These are phyloP conservation scores for Sechiopsis laciniata DNA, from an alignment of 306 rosid species.

Conservation along the genomic window DNA sequence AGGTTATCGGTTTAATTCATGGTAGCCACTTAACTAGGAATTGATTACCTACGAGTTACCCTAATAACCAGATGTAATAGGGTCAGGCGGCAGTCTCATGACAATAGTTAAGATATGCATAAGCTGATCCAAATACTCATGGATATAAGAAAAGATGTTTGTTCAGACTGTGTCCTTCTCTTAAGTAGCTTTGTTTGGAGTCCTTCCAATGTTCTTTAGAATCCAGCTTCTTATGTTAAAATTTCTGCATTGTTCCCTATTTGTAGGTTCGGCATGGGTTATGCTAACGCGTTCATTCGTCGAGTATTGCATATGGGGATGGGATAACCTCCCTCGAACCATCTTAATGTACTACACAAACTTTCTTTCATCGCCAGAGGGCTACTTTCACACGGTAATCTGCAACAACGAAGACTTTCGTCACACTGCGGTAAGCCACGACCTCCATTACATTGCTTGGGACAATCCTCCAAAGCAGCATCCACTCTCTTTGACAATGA, in stretches of 20 bases:
- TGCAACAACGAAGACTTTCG: slow-evolving; percentile 65
- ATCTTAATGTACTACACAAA: slow-evolving; percentile 84
- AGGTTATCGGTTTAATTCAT: no score
- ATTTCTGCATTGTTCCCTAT: background rate
- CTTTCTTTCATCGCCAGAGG: slow-evolving; percentile 87
- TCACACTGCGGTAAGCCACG: slow-evolving; percentile 64
- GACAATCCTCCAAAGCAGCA: slow-evolving; percentile 99
- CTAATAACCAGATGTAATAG: no score
- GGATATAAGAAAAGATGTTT: no score
- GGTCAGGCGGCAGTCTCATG: no score
- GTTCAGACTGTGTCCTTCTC: background rate
- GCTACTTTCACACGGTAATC: slow-evolving; percentile 83
- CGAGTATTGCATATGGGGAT: slow-evolving; percentile 94
- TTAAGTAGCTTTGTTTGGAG: background rate
- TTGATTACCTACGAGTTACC: no score
- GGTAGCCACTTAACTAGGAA: no score
- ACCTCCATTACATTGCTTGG: slow-evolving; percentile 99
- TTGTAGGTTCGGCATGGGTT: slow-evolving; percentile 93
- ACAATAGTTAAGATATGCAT: no score
- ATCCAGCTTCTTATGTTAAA: background rate
- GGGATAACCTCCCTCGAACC: slow-evolving; percentile 94
- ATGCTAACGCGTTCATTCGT: slow-evolving; percentile 68
- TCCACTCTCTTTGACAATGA: slow-evolving; percentile 59
- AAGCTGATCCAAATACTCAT: no score
- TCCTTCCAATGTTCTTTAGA: background rate